Conservation (phyloP, 2,329 filamentous ascomycete genomes). For the Penicillium sp. region DNA sequence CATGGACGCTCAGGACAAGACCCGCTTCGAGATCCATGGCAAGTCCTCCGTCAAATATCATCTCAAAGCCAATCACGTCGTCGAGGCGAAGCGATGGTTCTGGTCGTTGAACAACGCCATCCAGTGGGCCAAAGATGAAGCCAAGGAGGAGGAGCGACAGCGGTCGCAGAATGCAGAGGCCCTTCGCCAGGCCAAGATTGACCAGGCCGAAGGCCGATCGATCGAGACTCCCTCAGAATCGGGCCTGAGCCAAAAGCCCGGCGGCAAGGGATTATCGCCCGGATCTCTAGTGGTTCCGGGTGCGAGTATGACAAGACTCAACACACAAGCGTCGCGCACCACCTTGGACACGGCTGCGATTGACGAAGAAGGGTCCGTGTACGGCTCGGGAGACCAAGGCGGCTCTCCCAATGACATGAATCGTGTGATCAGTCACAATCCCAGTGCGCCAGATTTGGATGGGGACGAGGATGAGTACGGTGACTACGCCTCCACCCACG, state of each 20-base stretch:
- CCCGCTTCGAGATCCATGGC: conserved; percentile 93
- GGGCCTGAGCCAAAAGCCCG: conserved; percentile 28
- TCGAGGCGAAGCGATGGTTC: conserved; percentile 97
- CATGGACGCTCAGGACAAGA: conserved; percentile 97
- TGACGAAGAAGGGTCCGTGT: conserved; percentile 50
- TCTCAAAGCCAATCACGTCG: conserved; percentile 93
- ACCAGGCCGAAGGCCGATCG: conserved; percentile 55
- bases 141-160: conserved; percentile 77
- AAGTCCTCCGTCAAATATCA: conserved; percentile 99
- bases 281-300: conserved; percentile 32
- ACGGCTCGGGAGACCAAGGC: conserved; percentile 54
- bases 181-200: conserved; percentile 71
- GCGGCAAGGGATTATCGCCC: conserved; percentile 33
- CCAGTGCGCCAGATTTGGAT: conserved; percentile 54
- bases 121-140: conserved; percentile 96
- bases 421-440: conserved; percentile 44
- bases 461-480: conserved; percentile 68
- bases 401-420: conserved; percentile 46
- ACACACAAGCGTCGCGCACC: conserved; percentile 44
- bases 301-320: conserved; percentile 42
- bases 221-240: conserved; percentile 41
- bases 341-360: conserved; percentile 43
- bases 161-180: conserved; percentile 68
- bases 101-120: conserved; percentile 99
- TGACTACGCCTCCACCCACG: conserved; percentile 73